These are phyloP conservation scores for Marasmius oreades DNA, from an alignment of 1,284 basidiomycete genomes.

Conservation along the genomic window DNA sequence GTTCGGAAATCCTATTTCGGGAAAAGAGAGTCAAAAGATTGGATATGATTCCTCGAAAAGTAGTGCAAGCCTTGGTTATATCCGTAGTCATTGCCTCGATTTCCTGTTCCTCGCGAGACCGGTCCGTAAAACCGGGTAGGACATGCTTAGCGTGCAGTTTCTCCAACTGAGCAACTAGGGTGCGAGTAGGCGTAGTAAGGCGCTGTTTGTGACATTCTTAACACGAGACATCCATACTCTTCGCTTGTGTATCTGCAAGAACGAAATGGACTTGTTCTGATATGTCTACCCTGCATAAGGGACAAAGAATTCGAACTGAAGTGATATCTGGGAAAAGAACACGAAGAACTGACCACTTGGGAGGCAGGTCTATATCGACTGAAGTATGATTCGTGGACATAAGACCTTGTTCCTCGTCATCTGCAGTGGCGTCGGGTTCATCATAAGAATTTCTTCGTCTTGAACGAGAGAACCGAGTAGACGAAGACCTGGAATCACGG, in stretches of 20 bases:
- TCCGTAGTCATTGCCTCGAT: constrained; percentile 86
- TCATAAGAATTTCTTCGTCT: constrained; percentile 34
- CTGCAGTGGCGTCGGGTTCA: constrained; percentile 36
- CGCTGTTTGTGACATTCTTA: constrained; percentile 17
- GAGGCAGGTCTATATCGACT: constrained; percentile 64
- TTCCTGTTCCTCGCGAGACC: constrained; percentile 88
- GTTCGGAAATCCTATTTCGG: constrained; percentile 74
- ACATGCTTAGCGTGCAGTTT: constrained; percentile 95
- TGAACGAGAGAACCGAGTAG: constrained; percentile 42
- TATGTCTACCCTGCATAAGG: constrained; percentile 75
- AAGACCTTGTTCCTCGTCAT: constrained; percentile 72
- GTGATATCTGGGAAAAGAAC: constrained; percentile 9
- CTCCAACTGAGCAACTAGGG: constrained; percentile 74
- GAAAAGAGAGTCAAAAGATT: constrained; percentile 18
- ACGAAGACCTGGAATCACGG: constrained; percentile 73
- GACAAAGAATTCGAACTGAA: constrained; percentile 16
- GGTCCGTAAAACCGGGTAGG: constrained; percentile 94
- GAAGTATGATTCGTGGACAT: constrained; percentile 52
- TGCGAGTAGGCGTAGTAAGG: constrained; percentile 14
- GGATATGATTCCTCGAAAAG: constrained; percentile 7
- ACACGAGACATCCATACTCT: constrained; percentile 60
- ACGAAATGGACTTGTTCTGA: constrained; percentile 86
- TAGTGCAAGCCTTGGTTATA: constrained; percentile 73
- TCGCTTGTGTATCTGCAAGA: constrained; percentile 63
- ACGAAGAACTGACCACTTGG: constrained; percentile 54